Base-by-base conservation (phyloP, 768 basidiomycete genomes). In the Tephrocybe sp. region DNA sequence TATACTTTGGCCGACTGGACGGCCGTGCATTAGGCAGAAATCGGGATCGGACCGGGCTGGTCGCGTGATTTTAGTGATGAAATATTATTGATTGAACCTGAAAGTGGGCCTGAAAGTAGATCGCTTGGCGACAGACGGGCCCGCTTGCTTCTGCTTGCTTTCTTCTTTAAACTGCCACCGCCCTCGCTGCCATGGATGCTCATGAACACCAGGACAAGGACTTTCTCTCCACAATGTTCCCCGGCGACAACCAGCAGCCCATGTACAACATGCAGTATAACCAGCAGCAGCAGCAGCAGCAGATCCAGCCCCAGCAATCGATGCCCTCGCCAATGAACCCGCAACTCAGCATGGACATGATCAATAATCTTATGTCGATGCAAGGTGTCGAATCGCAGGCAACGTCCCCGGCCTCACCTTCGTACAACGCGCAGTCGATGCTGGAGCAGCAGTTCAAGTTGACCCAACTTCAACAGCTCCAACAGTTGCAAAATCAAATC, bases 401-500 rank as follows among this genome's bases (percentile, higher is more conserved):
- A 37, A 45, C 62, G 46, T 44, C 53, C 50, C 50, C 61, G 34
- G 36, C 57, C 44, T 51, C 61, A 24, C 52, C 62, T 42, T 61
- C 61, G 37, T 57, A 51, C 19, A 73, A 69, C 29, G 72, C 79
- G 5, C 78, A 83, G 39, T 62, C 80, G 53, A 66, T 87, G 30
- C 65, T 86, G 34, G 85, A 88, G 60, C 87, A 90, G 57, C 88
- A 91, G 64, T 79, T 88, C 69, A 86, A 85, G 63, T 74, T 91
- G 38, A 78, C 79, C 1, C 87, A 88, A 63, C 71, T 92, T 3
- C 90, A 62, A 23, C 61, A 85, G 61, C 74, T 91, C 29, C 78
- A 80, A 6, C 87, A 88, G 64, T 70, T 92, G 3, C 90, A 94
- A 61, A 84, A 84, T 49, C 86, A 91, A 72, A 88, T 91, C 52